phyloP scores from a whole-genome alignment of 2,329 filamentous ascomycete genomes.

The Sphaerulina musiva region DNA sequence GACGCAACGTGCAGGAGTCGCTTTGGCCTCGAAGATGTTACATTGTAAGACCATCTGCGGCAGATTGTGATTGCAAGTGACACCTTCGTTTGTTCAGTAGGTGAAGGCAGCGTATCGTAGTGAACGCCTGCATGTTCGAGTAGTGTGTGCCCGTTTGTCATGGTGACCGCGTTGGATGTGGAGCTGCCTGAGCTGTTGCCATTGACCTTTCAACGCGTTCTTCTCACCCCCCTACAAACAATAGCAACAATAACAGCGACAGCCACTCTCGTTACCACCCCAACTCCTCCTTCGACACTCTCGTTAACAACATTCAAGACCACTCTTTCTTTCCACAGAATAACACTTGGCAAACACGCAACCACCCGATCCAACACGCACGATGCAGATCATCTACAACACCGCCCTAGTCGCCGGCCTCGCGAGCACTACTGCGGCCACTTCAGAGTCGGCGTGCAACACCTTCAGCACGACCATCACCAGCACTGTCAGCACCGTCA shows the following conservation, averaged over 20 bases:
- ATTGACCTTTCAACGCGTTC: background rate
- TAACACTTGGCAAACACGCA: background rate
- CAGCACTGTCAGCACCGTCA: constrained; percentile 4
- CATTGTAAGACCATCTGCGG: constrained; percentile 7
- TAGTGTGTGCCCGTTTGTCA: background rate
- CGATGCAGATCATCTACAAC: constrained; percentile 1
- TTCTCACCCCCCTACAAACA: background rate
- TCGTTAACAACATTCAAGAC: background rate
- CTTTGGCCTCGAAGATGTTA: background rate
- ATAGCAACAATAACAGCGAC: constrained; percentile 1
- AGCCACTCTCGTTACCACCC: background rate
- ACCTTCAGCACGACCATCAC: constrained; percentile 7
- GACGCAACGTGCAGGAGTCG: background rate
- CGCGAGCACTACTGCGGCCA: constrained; percentile 3
- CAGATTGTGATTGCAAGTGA: constrained; percentile 8
- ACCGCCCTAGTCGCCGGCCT: constrained; percentile 4
- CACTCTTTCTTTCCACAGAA: background rate
- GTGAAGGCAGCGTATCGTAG: too few species aligned
- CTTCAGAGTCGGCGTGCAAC: constrained; percentile 1
- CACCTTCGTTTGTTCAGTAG: background rate
- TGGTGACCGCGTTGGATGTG: background rate
- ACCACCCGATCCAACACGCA: background rate
- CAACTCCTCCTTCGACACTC: background rate
- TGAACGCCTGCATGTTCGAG: background rate
- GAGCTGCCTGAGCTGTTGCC: background rate